Base-by-base conservation (phyloP, 1,139 yeast species). In the Kodamaea sp. region DNA sequence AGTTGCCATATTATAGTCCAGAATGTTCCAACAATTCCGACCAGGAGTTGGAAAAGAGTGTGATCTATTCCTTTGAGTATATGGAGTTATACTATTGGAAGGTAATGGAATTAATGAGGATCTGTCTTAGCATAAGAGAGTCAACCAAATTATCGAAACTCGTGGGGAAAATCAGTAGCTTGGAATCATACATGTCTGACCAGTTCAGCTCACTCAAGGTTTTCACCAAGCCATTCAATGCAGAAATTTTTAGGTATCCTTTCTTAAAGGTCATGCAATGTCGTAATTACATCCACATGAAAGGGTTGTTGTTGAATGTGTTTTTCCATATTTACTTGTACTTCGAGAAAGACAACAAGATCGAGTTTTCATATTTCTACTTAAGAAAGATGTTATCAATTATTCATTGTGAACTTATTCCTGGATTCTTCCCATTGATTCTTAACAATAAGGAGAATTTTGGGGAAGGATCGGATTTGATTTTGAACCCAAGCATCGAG, bases 401-500 rank as follows among this genome's bases (percentile, higher is more conserved):
- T 3, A 31, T 47, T 5, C 43, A 51, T 28, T 43, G 54, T 8
- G 70, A 63, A 21, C 48, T 65, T 31, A 38, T 64, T 12, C 68
- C 70, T 4, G 51, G 49, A n/a, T 48, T 54, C 28, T 45, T 50
- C 34, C 55, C 55, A 11, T 47, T 70, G 26, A 49, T 66, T 28
- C 38, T 41, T 27, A 55, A 58, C 28, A 62, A 59, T 39, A 47
- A 51, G 21, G 38, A 44, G 3, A 55, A 61, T 37, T 67, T 69
- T 44, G 21, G 68, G 3, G 56, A 55, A 9, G 51, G 52, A 5
- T 57, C 73, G 0, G 72, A 66, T 43, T 48, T 67, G 32, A 51
- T 68, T 8, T 43, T 69, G 35, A 68, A 58, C 37, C 73, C 73
- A 2, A 34, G 55, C 3, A 28, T 65, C 3, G 57, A 62, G 32